phyloP scores from a whole-genome alignment of 805 yeast species.

The Kodamaea leandrae region DNA sequence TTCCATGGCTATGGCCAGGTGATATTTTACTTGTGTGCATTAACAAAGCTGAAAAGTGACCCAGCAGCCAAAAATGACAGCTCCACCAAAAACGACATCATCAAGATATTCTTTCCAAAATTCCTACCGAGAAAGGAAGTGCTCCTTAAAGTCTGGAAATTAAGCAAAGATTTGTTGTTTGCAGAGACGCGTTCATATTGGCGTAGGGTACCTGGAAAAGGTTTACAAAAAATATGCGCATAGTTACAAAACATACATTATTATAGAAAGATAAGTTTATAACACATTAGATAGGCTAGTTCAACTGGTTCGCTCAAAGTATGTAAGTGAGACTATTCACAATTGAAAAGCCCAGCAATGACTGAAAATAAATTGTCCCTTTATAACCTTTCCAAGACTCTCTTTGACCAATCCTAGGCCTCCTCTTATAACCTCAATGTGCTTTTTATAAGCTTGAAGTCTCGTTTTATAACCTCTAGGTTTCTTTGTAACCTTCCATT shows the following conservation, averaged over 20 bases:
- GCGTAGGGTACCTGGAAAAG: slow-evolving; percentile 39
- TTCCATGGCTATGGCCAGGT: slow-evolving; percentile 65
- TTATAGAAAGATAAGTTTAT: background rate
- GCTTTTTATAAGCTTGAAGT: too few relatives aligned
- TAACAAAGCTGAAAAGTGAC: slow-evolving; percentile 37
- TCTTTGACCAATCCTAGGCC: too few relatives aligned
- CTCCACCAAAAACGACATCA: slow-evolving; percentile 17
- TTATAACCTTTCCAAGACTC: too few relatives aligned
- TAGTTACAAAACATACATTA: slow-evolving; percentile 1
- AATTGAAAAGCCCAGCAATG: too few relatives aligned
- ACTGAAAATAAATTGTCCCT: too few relatives aligned
- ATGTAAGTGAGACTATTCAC: too few relatives aligned
- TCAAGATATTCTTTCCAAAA: slow-evolving; percentile 41
- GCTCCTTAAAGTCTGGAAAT: slow-evolving; percentile 38
- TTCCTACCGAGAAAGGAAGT: slow-evolving; percentile 43
- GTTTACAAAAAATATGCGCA: slow-evolving; percentile 23
- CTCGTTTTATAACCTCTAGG: too few relatives aligned
- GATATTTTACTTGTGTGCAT: slow-evolving; percentile 58
- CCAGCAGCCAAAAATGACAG: slow-evolving; percentile 1
- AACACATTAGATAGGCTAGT: too few relatives aligned
- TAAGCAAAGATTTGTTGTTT: slow-evolving; percentile 37
- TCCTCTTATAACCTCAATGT: too few relatives aligned
- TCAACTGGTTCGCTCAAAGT: too few relatives aligned
- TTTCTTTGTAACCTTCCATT: too few relatives aligned
- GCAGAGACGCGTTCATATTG: slow-evolving; percentile 28